These are phyloP conservation scores for Helenozyma rhizophorensis DNA, from an alignment of 805 yeast species.

Conservation along the genomic window DNA sequence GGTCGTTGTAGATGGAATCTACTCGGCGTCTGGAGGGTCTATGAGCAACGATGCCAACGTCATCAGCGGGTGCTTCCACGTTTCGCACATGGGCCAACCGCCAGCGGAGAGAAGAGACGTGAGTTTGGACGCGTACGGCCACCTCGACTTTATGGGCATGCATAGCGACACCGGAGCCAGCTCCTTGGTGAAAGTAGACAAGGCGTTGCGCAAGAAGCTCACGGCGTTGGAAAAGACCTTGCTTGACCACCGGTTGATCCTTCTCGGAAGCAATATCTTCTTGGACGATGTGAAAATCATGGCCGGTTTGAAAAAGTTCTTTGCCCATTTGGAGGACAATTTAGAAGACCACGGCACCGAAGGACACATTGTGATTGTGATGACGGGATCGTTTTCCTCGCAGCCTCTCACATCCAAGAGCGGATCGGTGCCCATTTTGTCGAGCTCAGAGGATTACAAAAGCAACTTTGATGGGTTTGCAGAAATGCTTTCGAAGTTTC, in stretches of 20 bases:
- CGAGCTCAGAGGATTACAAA: slow-evolving; percentile 56
- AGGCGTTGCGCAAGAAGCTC: slow-evolving; percentile 51
- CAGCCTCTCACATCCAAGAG: slow-evolving; percentile 57
- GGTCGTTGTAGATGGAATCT: slow-evolving; percentile 80
- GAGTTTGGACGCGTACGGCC: slow-evolving; percentile 70
- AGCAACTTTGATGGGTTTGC: slow-evolving; percentile 73
- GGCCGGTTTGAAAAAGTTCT: slow-evolving; percentile 62
- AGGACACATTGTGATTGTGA: slow-evolving; percentile 57
- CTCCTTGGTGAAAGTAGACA: slow-evolving; percentile 52
- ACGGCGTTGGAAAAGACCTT: slow-evolving; percentile 53
- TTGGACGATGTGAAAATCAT: slow-evolving; percentile 57
- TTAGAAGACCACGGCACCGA: slow-evolving; percentile 28
- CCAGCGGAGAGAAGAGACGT: slow-evolving; percentile 73
- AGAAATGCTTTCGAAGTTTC: slow-evolving; percentile 53
- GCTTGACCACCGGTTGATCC: slow-evolving; percentile 52
- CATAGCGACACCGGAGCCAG: slow-evolving; percentile 23
- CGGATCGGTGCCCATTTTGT: slow-evolving; percentile 44
- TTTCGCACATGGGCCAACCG: slow-evolving; percentile 77
- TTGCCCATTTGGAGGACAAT: slow-evolving; percentile 43
- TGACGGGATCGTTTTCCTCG: slow-evolving; percentile 78
- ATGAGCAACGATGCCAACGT: slow-evolving; percentile 24
- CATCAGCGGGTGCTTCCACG: slow-evolving; percentile 56
- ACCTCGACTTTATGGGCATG: slow-evolving; percentile 61
- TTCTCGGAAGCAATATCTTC: slow-evolving; percentile 72
- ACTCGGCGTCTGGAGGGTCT: slow-evolving; percentile 56